phyloP scores from a whole-genome alignment of 192 early-diverging fungal genomes.

The Coemansia sp. region DNA sequence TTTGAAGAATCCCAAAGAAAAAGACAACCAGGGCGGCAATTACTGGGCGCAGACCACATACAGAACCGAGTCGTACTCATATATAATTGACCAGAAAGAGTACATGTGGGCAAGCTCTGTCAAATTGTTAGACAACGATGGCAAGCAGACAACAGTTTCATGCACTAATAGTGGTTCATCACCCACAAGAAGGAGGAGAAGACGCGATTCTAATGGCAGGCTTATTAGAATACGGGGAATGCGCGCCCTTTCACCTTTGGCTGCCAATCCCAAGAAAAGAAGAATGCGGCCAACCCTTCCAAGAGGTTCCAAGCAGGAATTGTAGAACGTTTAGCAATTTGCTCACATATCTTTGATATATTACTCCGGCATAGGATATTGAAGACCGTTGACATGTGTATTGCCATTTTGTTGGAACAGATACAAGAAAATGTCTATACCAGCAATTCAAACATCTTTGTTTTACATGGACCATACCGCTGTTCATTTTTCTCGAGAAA shows the following conservation, averaged over 20 bases:
- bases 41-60: conserved; percentile 50
- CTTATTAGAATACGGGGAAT: conserved; percentile 19
- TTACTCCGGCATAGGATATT: no score
- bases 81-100: conserved; percentile 27
- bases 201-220: conserved; percentile 15
- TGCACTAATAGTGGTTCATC: neutral
- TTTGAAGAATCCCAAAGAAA: conserved; percentile 46
- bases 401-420: no score
- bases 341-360: no score
- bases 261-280: conserved; percentile 2
- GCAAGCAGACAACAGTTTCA: conserved; percentile 14
- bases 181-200: neutral
- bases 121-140: conserved; percentile 51
- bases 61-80: conserved; percentile 54
- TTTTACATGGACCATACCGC: no score
- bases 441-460: no score
- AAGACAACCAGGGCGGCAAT: conserved; percentile 26
- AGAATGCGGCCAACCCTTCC: conserved; percentile 5
- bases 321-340: no score
- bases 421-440: no score
- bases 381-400: no score
- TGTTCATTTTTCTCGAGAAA: no score
- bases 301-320: neutral
- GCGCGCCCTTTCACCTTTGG: conserved; percentile 4
- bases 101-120: conserved; percentile 33